Evolutionary conservation across 768 basidiomycete genomes (phyloP).

Genomic region (Inosperma sp.): DNA sequence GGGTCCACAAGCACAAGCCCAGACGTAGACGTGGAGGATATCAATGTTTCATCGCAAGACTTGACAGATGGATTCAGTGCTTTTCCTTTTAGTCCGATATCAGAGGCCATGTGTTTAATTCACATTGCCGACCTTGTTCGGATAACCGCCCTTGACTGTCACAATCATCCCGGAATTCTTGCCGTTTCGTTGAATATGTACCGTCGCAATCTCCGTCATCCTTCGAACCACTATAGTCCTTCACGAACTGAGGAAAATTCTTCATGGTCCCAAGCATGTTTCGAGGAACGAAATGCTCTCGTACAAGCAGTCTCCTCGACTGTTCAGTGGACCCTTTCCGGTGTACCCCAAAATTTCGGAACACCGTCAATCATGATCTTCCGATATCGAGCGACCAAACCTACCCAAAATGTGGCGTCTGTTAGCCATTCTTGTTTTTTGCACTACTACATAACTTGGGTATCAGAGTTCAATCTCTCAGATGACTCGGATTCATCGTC

Average conservation of each 20-base stretch:
- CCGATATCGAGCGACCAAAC: slow-evolving; percentile 6
- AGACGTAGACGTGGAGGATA: not conserved
- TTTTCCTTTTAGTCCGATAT: not conserved
- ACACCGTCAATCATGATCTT: slow-evolving; percentile 1
- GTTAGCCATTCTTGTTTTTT: slow-evolving; percentile 9
- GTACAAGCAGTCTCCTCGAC: too few species aligned
- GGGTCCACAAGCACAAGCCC: not conserved
- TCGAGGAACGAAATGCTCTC: not conserved
- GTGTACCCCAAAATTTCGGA: not conserved
- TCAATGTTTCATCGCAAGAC: not conserved
- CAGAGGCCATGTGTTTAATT: slow-evolving; percentile 10
- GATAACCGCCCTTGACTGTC: slow-evolving; percentile 2
- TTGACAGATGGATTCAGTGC: slow-evolving; percentile 3
- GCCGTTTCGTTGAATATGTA: slow-evolving; percentile 3
- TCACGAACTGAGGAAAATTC: not conserved
- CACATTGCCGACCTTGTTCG: slow-evolving; percentile 10
- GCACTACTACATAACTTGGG: slow-evolving; percentile 5
- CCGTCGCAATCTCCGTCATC: not conserved
- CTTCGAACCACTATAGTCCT: not conserved
- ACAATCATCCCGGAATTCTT: slow-evolving; percentile 7
- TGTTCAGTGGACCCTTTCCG: too few species aligned
- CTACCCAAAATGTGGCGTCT: not conserved
- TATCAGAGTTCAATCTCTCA: not conserved
- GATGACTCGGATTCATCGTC: not conserved
- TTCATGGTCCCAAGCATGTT: not conserved